A percentile compares a stretch with the other conserved stretches of the same genome.
phyloP scores from a whole-genome alignment of 495 filamentous ascomycete genomes.

The Lichina pygmaea region DNA sequence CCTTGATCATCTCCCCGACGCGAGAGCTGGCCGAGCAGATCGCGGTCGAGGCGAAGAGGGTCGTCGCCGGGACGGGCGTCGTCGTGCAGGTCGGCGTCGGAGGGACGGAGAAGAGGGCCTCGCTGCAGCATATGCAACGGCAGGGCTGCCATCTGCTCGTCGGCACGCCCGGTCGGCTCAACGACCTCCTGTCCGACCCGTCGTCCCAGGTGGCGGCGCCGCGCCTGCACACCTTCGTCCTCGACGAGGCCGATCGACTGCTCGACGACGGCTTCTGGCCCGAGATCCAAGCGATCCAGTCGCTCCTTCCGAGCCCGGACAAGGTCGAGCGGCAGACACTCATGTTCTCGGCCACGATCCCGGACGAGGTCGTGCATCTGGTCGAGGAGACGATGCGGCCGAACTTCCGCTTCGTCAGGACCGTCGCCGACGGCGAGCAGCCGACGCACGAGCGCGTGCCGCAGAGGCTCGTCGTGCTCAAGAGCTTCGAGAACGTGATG shows the following conservation, averaged over 20 bases:
- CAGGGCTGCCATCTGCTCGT: slow-evolving; percentile 76
- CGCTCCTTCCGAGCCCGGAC: slow-evolving; percentile 29
- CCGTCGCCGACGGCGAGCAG: slow-evolving; percentile 49
- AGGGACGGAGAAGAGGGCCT: slow-evolving; percentile 43
- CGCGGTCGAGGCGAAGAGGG: slow-evolving; percentile 46
- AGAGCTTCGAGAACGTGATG: slow-evolving; percentile 46
- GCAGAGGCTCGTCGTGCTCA: slow-evolving; percentile 38
- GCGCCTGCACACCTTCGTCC: slow-evolving; percentile 48
- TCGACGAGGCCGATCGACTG: slow-evolving; percentile 87
- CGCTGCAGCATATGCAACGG: slow-evolving; percentile 31
- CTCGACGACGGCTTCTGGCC: slow-evolving; percentile 72
- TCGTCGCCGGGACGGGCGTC: slow-evolving; percentile 38
- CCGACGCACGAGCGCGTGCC: slow-evolving; percentile 66
- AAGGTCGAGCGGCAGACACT: slow-evolving; percentile 59
- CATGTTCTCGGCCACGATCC: slow-evolving; percentile 82
- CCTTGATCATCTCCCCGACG: slow-evolving; percentile 81
- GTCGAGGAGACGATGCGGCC: slow-evolving; percentile 42
- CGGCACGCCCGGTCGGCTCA: slow-evolving; percentile 70
- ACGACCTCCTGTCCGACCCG: slow-evolving; percentile 56
- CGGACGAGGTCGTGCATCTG: slow-evolving; percentile 51
- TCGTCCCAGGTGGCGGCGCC: slow-evolving; percentile 39
- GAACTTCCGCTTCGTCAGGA: slow-evolving; percentile 60
- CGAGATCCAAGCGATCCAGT: slow-evolving; percentile 45
- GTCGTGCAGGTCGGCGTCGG: slow-evolving; percentile 72
- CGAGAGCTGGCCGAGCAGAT: slow-evolving; percentile 93